phyloP scores from a whole-genome alignment of 2,329 filamentous ascomycete species.

The Aspergillus pseudonomiae region DNA sequence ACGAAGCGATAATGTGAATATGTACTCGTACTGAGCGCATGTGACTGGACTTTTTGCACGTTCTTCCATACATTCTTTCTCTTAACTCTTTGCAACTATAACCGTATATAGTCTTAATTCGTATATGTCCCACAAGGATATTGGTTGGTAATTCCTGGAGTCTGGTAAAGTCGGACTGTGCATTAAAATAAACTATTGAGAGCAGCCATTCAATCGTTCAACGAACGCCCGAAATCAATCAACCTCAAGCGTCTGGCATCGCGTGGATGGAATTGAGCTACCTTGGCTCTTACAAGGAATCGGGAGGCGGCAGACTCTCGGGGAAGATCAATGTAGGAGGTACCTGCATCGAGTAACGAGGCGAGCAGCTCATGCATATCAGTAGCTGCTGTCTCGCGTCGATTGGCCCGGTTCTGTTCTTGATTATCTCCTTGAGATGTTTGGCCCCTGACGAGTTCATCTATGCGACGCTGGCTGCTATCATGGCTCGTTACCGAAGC shows the following conservation, averaged over 20 bases:
- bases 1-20: neutral
- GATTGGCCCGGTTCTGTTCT: conserved; percentile 39
- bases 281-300: conserved; percentile 58
- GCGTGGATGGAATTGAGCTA: conserved; percentile 59
- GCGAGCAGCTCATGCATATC: conserved; percentile 53
- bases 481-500: conserved; percentile 31
- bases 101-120: neutral
- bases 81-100: neutral
- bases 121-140: neutral
- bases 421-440: conserved; percentile 26
- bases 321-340: conserved; percentile 52
- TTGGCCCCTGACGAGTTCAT: conserved; percentile 51
- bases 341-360: conserved; percentile 49
- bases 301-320: conserved; percentile 56
- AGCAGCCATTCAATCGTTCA: conserved; percentile 27
- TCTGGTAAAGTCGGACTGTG: neutral
- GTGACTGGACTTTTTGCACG: neutral
- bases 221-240: conserved; percentile 55
- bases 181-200: neutral
- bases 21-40: neutral
- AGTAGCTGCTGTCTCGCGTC: conserved; percentile 50
- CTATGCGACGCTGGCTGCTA: conserved; percentile 52
- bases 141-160: neutral
- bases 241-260: conserved; percentile 56
- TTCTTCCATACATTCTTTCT: neutral